Conservation (phyloP, 129 eudicot genomes). For the Artemisia argyi region DNA sequence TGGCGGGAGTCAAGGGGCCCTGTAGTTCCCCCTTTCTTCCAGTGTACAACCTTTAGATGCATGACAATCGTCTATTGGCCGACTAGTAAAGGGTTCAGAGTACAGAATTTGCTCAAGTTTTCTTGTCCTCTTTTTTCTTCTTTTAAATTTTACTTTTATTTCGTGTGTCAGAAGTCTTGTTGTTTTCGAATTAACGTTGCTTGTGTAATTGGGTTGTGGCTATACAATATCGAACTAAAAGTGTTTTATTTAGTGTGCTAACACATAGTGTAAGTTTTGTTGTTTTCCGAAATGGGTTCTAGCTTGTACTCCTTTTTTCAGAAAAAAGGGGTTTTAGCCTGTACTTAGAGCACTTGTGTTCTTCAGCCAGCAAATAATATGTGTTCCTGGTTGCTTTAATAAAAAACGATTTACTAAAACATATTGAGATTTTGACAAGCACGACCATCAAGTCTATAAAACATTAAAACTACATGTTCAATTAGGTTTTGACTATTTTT, state of each 20-base stretch:
- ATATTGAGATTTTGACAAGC: no score
- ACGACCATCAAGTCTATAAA: no score
- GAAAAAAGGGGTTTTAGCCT: neutral
- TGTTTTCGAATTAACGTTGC: constrained; percentile 8
- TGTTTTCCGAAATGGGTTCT: constrained; percentile 1
- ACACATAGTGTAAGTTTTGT: neutral
- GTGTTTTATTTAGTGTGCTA: constrained; percentile 8
- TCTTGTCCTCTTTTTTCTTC: neutral
- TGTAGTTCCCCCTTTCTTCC: constrained; percentile 5
- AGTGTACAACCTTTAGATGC: constrained; percentile 3
- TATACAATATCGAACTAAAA: neutral
- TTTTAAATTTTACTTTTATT: neutral
- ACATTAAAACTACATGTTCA: no score
- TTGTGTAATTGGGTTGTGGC: constrained; percentile 1
- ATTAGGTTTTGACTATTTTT: no score
- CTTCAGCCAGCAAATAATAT: no score
- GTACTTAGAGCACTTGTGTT: no score
- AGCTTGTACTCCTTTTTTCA: neutral
- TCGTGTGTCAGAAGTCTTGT: constrained; percentile 18
- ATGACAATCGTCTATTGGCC: neutral
- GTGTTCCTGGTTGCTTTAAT: no score
- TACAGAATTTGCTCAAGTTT: neutral
- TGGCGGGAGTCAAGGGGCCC: constrained; percentile 41
- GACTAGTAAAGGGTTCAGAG: neutral
- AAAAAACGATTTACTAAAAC: no score